phyloP scores from a whole-genome alignment of 2,329 filamentous ascomycete genomes.

The Fusarium annulatum region DNA sequence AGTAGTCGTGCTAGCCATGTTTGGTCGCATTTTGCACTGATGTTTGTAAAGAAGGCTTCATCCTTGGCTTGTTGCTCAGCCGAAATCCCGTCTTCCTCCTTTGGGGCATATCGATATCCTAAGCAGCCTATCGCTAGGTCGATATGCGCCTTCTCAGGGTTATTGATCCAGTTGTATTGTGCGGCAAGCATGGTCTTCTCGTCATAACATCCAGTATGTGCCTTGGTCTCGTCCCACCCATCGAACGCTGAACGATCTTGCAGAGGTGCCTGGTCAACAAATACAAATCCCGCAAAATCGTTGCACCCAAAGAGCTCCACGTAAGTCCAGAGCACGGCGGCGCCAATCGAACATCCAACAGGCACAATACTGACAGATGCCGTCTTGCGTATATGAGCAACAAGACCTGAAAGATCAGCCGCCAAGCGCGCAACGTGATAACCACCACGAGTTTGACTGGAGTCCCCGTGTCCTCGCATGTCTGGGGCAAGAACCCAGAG shows the following conservation, averaged over 20 bases:
- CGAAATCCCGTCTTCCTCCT: slow-evolving; percentile 33
- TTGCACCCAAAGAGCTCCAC: slow-evolving; percentile 41
- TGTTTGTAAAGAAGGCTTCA: slow-evolving; percentile 42
- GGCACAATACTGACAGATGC: slow-evolving; percentile 37
- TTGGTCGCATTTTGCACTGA: slow-evolving; percentile 43
- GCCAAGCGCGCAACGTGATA: slow-evolving; percentile 45
- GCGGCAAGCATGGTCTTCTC: slow-evolving; percentile 41
- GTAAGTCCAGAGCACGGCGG: slow-evolving; percentile 46
- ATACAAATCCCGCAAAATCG: slow-evolving; percentile 44
- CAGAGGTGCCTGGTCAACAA: slow-evolving; percentile 44
- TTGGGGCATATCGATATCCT: slow-evolving; percentile 42
- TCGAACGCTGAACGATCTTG: slow-evolving; percentile 43
- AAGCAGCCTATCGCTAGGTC: slow-evolving; percentile 42
- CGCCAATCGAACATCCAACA: slow-evolving; percentile 45
- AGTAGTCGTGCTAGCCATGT: slow-evolving; percentile 43
- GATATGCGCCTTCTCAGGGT: slow-evolving; percentile 37
- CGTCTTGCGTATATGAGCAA: slow-evolving; percentile 36
- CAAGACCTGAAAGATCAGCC: slow-evolving; percentile 35
- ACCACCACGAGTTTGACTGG: slow-evolving; percentile 37
- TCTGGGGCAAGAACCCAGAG: slow-evolving; percentile 44
- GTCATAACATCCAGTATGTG: slow-evolving; percentile 42
- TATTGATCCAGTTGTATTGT: slow-evolving; percentile 41
- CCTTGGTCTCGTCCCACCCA: slow-evolving; percentile 37
- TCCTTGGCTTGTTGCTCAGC: slow-evolving; percentile 37
- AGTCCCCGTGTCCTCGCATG: slow-evolving; percentile 44